A percentile compares a stretch with the other conserved stretches of the same genome.
Conservation (phyloP, 1,139 yeast species). For the Magnusiomyces tetraspermus region DNA sequence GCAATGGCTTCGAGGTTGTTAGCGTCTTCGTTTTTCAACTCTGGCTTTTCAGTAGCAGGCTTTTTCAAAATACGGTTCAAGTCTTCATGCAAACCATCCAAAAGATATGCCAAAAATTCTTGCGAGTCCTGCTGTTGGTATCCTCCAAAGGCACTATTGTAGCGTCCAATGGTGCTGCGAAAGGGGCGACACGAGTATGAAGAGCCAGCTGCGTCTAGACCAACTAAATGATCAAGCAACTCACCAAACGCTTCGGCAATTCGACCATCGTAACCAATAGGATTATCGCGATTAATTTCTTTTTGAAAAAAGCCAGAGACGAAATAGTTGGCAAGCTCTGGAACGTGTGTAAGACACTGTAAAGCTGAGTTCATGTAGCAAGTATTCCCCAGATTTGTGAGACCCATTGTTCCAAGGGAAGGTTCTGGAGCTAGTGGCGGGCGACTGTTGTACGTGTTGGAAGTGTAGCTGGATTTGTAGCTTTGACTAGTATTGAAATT, state of each 20-base stretch:
- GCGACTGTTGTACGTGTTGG: background rate
- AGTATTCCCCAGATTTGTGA: conserved; percentile 80
- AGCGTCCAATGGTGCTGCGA: conserved; percentile 69
- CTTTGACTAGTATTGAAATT: no score
- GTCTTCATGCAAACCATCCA: conserved; percentile 93
- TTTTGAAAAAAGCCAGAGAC: conserved; percentile 43
- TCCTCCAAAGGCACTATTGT: conserved; percentile 74
- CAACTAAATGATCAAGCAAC: conserved; percentile 8
- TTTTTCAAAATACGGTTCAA: conserved; percentile 70
- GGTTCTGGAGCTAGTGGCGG: background rate
- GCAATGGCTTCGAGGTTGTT: conserved; percentile 46
- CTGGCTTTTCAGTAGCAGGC: conserved; percentile 88
- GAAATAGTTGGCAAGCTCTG: conserved; percentile 74
- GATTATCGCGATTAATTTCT: conserved; percentile 69
- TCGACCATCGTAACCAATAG: conserved; percentile 71
- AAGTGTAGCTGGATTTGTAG: background rate
- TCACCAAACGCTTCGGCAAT: conserved; percentile 25
- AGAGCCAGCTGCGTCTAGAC: conserved; percentile 8
- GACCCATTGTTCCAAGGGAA: conserved; percentile 47
- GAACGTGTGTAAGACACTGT: conserved; percentile 81
- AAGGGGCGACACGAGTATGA: conserved; percentile 59
- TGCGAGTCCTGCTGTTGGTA: conserved; percentile 94
- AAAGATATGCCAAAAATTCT: conserved; percentile 78
- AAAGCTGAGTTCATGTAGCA: conserved; percentile 96
- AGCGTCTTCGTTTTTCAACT: conserved; percentile 51